Conservation (phyloP, 305 asterid species). For the Solanum hybrid region DNA sequence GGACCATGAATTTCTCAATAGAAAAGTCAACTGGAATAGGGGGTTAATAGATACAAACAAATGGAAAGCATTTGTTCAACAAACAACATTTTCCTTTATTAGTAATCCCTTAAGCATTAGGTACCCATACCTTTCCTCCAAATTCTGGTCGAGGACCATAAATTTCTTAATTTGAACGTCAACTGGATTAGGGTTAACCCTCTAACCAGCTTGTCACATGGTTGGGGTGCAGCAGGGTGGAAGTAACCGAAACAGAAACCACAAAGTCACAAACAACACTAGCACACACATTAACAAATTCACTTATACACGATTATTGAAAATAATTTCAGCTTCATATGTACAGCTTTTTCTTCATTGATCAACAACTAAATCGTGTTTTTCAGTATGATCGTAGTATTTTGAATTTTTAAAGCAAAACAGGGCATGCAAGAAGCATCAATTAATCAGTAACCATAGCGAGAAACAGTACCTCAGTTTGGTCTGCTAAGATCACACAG, state of each 20-base stretch:
- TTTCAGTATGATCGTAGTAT: background rate
- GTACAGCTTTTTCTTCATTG: background rate
- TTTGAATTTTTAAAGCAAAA: background rate
- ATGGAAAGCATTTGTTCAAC: background rate
- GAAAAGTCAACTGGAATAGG: background rate
- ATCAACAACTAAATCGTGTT: background rate
- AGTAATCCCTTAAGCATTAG: background rate
- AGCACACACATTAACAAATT: background rate
- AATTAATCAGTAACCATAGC: background rate
- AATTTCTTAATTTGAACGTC: background rate
- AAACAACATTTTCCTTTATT: background rate
- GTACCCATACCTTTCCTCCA: background rate
- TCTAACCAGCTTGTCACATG: background rate
- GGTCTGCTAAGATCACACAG: constrained; percentile 76
- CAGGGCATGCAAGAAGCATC: background rate
- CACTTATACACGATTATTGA: background rate
- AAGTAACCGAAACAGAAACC: background rate
- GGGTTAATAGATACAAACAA: background rate
- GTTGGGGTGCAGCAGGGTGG: background rate
- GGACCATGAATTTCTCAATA: background rate
- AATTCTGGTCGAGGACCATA: background rate
- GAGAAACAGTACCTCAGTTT: constrained; percentile 63
- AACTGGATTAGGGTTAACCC: background rate
- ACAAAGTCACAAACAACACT: background rate
- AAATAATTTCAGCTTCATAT: background rate